phyloP scores from a whole-genome alignment of 768 basidiomycete species.

The Cyathus striatus region DNA sequence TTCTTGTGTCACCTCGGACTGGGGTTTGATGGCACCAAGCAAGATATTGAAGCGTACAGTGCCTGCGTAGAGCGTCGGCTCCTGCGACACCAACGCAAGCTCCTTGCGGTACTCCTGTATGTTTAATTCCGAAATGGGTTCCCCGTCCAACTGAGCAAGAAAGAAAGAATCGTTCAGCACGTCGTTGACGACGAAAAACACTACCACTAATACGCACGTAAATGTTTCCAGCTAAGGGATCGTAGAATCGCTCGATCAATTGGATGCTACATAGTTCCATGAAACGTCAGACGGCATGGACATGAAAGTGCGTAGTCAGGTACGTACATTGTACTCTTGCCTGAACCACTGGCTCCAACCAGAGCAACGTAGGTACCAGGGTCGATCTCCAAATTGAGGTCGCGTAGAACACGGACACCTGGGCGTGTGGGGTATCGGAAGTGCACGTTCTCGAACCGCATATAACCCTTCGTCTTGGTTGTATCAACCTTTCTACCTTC shows the following conservation, averaged over 20 bases:
- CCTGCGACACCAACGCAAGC: conserved; percentile 88
- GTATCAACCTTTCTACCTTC: conserved; percentile 51
- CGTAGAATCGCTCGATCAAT: conserved; percentile 81
- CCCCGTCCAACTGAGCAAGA: conserved; percentile 56
- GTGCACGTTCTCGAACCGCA: conserved; percentile 74
- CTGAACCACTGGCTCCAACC: conserved; percentile 77
- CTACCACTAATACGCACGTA: conserved; percentile 38
- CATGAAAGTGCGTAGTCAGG: neutral
- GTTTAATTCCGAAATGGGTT: conserved; percentile 72
- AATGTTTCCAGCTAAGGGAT: conserved; percentile 67
- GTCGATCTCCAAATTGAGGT: conserved; percentile 63
- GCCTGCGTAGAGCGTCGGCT: conserved; percentile 87
- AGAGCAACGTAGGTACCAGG: conserved; percentile 80
- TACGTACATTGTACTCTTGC: conserved; percentile 79
- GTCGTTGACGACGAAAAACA: too few species aligned
- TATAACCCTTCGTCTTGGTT: conserved; percentile 47
- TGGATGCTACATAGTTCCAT: conserved; percentile 72
- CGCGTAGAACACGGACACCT: conserved; percentile 77
- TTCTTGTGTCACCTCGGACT: conserved; percentile 74
- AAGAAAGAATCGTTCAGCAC: conserved; percentile 2
- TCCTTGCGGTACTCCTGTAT: conserved; percentile 85
- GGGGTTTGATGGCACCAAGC: conserved; percentile 76
- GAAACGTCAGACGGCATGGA: neutral
- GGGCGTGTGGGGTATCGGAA: conserved; percentile 92
- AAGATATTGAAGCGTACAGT: conserved; percentile 89